phyloP scores from a whole-genome alignment of 495 filamentous ascomycete species.

The Diplogelasinospora grovesii region DNA sequence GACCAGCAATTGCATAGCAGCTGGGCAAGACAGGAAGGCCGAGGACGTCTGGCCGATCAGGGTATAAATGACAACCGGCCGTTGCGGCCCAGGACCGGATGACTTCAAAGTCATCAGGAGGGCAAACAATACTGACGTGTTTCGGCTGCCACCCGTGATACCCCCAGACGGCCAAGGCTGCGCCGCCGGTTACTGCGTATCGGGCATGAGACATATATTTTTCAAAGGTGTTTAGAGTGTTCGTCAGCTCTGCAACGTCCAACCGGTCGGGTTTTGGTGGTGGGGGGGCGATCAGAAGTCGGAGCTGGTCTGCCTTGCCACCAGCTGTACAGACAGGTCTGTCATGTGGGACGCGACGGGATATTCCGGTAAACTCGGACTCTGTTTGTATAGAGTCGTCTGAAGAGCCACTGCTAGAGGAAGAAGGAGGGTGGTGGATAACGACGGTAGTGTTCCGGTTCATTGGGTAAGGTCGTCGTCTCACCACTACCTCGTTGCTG shows the following conservation, averaged over 20 bases:
- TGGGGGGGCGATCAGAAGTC: slow-evolving; percentile 4
- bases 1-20: too few relatives aligned
- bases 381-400: too few relatives aligned
- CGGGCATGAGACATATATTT: slow-evolving; percentile 24
- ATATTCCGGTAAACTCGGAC: too few relatives aligned
- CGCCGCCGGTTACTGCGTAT: slow-evolving; percentile 35
- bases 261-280: slow-evolving; percentile 9
- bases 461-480: too few relatives aligned
- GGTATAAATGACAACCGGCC: slow-evolving; percentile 6
- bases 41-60: background rate
- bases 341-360: too few relatives aligned
- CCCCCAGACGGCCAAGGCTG: slow-evolving; percentile 31
- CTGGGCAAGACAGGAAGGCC: too few relatives aligned
- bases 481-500: too few relatives aligned
- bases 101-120: slow-evolving; percentile 17
- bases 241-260: background rate
- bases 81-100: slow-evolving; percentile 25
- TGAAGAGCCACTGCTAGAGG: too few relatives aligned
- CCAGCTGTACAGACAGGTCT: too few relatives aligned
- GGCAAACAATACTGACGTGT: slow-evolving; percentile 27
- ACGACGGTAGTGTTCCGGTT: too few relatives aligned
- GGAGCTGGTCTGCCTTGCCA: background rate
- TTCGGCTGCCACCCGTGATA: slow-evolving; percentile 11
- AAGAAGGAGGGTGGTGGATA: too few relatives aligned
- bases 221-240: slow-evolving; percentile 26